These are phyloP conservation scores for Alternaria burnsii DNA, from an alignment of 2,329 filamentous ascomycete species.

Conservation along the genomic window DNA sequence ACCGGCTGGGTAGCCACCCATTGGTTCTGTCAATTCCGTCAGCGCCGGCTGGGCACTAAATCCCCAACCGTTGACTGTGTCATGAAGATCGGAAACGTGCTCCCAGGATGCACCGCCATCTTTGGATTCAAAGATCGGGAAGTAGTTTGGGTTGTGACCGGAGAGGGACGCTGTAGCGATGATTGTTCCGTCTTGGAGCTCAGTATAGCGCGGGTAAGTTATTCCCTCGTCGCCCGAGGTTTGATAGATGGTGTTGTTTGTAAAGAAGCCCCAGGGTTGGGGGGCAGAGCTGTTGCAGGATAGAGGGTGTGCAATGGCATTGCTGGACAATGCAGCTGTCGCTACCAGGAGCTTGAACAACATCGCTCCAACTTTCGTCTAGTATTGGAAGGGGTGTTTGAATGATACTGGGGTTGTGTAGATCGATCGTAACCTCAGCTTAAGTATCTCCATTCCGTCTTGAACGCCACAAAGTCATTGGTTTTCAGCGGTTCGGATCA, in stretches of 20 bases:
- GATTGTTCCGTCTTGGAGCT: conserved; percentile 28
- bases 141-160: conserved; percentile 37
- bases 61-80: conserved; percentile 70
- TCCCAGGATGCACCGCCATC: conserved; percentile 63
- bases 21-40: conserved; percentile 21
- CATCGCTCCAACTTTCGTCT: background rate
- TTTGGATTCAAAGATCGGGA: conserved; percentile 54
- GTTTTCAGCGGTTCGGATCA: background rate
- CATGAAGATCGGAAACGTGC: conserved; percentile 66
- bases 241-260: conserved; percentile 34
- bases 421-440: background rate
- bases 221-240: conserved; percentile 19
- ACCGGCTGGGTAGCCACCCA: conserved; percentile 30
- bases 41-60: conserved; percentile 59
- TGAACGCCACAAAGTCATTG: background rate
- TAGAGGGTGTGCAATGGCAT: conserved; percentile 1
- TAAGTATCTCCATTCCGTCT: conserved; percentile 5
- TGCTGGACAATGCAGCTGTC: background rate
- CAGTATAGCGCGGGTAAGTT: conserved; percentile 27
- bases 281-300: conserved; percentile 1
- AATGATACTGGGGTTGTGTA: background rate
- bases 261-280: conserved; percentile 27
- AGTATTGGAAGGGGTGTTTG: background rate
- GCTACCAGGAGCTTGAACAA: background rate
- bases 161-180: conserved; percentile 26